Evolutionary conservation across 495 filamentous ascomycete species (phyloP), one percentile per base, ranked within the genome.

Genomic region (Endocarpon pusillum): DNA sequence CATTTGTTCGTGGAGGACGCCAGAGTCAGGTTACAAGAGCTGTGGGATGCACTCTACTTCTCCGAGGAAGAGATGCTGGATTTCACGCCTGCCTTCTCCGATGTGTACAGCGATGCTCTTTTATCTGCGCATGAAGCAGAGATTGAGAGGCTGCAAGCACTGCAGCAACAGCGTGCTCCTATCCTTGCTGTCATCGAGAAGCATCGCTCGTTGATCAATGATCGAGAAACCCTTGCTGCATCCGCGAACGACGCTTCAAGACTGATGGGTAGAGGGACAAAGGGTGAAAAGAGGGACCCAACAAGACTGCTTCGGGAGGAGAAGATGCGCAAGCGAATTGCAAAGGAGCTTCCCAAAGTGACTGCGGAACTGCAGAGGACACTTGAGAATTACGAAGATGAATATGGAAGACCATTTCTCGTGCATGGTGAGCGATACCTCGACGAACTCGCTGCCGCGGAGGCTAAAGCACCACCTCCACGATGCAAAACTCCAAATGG

Each of bases 11-110:
- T 99, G 16, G 87, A 94, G 45, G 86, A 94, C 59, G 80, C 87
- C 12, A 72, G 91, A 25, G 78, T 66, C 59, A 79, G 79, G 38
- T 67, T 99, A 8, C 84, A 91, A 47, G 86, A 89, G 45, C 69
- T 99, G 2, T 99, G 89, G 89, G 87, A 96, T 48, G 62, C 69
- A 5, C 59, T 99, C 3, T 96, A 84, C 55, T 83, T 85, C 49
- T 93, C 84, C 1, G 89, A 99, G 52, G 87, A 94, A 45, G 89
- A 99, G 52, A 94, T 94, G 81, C 66, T 93, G 35, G 85, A 94
- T 38, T 99, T 96, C 41, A 83, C 85, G 3, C 87, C 91, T 3
- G 86, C 84, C 1, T 93, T 93, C 49, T 91, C 83, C 0, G 72
- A 76, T 61, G 64, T 66, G 34, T 67, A 52, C 39, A 93, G 83